These are phyloP conservation scores for Malassezia furfur DNA, from an alignment of 1,284 basidiomycete genomes.

Conservation along the genomic window DNA sequence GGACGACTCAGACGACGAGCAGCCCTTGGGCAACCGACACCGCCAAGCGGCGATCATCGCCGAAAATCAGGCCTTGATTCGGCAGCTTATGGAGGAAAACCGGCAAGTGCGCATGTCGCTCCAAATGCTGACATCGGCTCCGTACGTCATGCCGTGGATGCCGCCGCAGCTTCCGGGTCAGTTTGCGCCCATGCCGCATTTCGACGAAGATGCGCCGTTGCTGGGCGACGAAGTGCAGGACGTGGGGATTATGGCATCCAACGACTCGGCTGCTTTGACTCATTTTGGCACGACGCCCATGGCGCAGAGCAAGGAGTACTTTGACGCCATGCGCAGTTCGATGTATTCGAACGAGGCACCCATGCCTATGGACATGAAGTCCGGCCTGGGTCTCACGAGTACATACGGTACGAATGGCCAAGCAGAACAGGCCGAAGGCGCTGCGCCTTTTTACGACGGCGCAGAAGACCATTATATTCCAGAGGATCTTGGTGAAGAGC, in stretches of 20 bases:
- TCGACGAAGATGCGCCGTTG: background rate
- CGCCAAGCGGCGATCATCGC: slow-evolving; percentile 46
- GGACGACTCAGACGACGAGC: slow-evolving; percentile 16
- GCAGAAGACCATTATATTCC: no score
- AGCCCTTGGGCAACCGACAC: slow-evolving; percentile 36
- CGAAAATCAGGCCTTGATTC: slow-evolving; percentile 40
- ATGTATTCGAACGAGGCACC: no score
- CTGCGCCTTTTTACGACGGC: no score
- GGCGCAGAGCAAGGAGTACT: no score
- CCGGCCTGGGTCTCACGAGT: no score
- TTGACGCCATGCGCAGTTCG: no score
- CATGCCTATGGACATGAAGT: no score
- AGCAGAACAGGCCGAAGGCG: no score
- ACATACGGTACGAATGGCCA: no score
- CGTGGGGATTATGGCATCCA: background rate
- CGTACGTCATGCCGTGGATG: slow-evolving; percentile 9
- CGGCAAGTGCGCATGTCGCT: slow-evolving; percentile 21
- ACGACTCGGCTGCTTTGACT: no score
- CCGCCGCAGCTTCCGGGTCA: background rate
- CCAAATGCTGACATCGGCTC: slow-evolving; percentile 7
- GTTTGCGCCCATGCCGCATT: background rate
- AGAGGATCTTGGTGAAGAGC: no score
- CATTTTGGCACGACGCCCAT: no score
- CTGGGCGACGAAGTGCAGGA: background rate
- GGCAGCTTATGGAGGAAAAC: slow-evolving; percentile 33